Evolutionary conservation across 2,329 filamentous ascomycete species (phyloP).

Genomic region (Cordyceps tenuipes): DNA sequence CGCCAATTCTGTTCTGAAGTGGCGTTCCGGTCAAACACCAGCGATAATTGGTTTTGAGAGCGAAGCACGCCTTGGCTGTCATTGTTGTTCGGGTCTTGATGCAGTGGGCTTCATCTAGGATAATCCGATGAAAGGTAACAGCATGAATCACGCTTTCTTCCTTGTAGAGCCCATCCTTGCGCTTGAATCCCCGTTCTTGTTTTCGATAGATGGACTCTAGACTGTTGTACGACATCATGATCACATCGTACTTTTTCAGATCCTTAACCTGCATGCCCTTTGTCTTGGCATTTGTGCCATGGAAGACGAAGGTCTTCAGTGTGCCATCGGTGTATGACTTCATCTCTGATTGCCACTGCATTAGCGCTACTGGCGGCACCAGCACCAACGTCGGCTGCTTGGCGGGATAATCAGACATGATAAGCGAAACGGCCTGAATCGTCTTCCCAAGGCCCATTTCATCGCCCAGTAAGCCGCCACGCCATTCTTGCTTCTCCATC

Average conservation of each 20-base stretch:
- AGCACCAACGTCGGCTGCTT: conserved; percentile 77
- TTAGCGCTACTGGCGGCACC: conserved; percentile 85
- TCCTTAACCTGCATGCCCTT: conserved; percentile 70
- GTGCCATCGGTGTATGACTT: conserved; percentile 76
- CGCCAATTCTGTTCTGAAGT: conserved; percentile 92
- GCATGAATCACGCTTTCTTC: conserved; percentile 74
- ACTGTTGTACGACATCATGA: conserved; percentile 94
- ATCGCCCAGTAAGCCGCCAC: conserved; percentile 84
- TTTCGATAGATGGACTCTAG: conserved; percentile 89
- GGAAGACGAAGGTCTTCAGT: conserved; percentile 83
- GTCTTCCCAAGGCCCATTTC: conserved; percentile 99
- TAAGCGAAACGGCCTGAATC: conserved; percentile 92
- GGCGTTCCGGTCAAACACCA: conserved; percentile 96
- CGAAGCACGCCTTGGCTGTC: conserved; percentile 92
- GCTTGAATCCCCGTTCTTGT: conserved; percentile 81
- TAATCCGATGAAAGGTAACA: conserved; percentile 80
- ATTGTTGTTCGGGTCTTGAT: conserved; percentile 88
- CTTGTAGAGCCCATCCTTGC: conserved; percentile 72
- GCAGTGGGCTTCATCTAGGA: conserved; percentile 90
- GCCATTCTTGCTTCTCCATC: conserved; percentile 80
- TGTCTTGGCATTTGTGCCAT: conserved; percentile 75
- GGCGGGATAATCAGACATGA: conserved; percentile 94
- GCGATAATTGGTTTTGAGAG: conserved; percentile 76
- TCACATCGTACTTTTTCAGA: conserved; percentile 77
- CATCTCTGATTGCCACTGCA: conserved; percentile 89